These are phyloP conservation scores for Limonomyces culmigenus DNA, from an alignment of 1,284 basidiomycete species.

Conservation along the genomic window DNA sequence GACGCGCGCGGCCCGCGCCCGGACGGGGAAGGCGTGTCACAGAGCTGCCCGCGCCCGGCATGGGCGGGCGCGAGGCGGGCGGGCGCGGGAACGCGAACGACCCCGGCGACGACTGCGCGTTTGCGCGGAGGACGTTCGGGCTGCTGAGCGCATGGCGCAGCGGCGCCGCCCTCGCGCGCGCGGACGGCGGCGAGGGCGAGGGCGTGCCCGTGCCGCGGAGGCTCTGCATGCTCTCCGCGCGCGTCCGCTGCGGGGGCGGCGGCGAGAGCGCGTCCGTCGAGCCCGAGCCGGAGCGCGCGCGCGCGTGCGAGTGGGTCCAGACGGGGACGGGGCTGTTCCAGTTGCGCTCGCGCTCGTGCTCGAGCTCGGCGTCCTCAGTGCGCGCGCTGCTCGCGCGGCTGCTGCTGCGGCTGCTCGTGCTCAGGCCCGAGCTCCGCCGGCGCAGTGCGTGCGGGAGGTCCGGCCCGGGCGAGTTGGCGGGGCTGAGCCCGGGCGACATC, in stretches of 20 bases:
- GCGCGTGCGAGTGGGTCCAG: constrained; percentile 18
- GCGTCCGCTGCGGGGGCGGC: not conserved
- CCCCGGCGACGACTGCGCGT: too few species aligned
- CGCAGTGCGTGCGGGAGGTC: not conserved
- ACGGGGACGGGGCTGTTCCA: constrained; percentile 41
- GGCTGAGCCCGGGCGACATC: not conserved
- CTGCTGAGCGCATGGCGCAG: not conserved
- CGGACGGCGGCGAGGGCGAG: not conserved
- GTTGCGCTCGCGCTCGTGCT: constrained; percentile 30
- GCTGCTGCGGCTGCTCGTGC: constrained; percentile 11
- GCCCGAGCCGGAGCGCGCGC: not conserved
- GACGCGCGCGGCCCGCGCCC: too few species aligned
- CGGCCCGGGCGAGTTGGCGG: not conserved
- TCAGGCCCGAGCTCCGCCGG: not conserved
- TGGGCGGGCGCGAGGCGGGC: too few species aligned
- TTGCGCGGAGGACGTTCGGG: not conserved
- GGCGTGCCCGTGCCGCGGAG: not conserved
- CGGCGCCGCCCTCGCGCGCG: too few species aligned
- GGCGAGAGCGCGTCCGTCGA: not conserved
- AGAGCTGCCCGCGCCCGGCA: too few species aligned
- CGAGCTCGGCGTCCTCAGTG: constrained; percentile 16
- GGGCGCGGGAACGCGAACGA: too few species aligned
- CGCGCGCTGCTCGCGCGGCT: constrained; percentile 16
- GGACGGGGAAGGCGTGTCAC: too few species aligned
- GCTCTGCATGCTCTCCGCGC: not conserved